phyloP scores from a whole-genome alignment of 2,329 filamentous ascomycete species.

The Calonectria hongkongensis region DNA sequence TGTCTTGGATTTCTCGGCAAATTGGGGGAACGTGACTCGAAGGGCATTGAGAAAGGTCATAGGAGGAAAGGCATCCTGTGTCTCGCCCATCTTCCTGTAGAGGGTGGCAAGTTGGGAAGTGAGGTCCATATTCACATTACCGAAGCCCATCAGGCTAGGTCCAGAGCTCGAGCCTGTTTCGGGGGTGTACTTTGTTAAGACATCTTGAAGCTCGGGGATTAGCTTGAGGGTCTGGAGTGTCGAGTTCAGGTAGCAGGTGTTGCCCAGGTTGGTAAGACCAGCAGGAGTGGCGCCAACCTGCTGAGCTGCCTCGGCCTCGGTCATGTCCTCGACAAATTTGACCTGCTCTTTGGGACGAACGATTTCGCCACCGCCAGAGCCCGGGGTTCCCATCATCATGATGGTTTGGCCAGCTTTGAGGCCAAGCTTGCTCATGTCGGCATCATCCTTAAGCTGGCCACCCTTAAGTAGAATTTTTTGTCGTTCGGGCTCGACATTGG shows the following conservation, averaged over 20 bases:
- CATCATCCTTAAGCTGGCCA: conserved; percentile 96
- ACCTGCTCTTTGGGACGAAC: conserved; percentile 86
- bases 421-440: conserved; percentile 86
- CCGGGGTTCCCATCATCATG: conserved; percentile 97
- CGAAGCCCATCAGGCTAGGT: conserved; percentile 64
- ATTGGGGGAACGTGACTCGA: conserved; percentile 89
- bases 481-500: conserved; percentile 94
- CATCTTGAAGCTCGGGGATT: conserved; percentile 92
- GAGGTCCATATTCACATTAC: conserved; percentile 75
- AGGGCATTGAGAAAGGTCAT: conserved; percentile 88
- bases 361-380: conserved; percentile 76
- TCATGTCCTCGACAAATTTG: conserved; percentile 98
- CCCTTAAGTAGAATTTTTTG: conserved; percentile 98
- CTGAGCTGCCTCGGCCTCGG: conserved; percentile 90
- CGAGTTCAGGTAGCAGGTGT: conserved; percentile 99
- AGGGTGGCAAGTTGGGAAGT: conserved; percentile 86
- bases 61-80: conserved; percentile 90
- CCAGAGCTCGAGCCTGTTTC: conserved; percentile 43
- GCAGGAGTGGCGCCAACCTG: conserved; percentile 90
- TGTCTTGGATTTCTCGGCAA: conserved; percentile 90
- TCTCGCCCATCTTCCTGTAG: conserved; percentile 92
- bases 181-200: conserved; percentile 77
- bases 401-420: conserved; percentile 91
- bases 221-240: conserved; percentile 93
- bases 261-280: conserved; percentile 93